Conservation (phyloP, 306 rosid species). For the Dryas drummondii region DNA sequence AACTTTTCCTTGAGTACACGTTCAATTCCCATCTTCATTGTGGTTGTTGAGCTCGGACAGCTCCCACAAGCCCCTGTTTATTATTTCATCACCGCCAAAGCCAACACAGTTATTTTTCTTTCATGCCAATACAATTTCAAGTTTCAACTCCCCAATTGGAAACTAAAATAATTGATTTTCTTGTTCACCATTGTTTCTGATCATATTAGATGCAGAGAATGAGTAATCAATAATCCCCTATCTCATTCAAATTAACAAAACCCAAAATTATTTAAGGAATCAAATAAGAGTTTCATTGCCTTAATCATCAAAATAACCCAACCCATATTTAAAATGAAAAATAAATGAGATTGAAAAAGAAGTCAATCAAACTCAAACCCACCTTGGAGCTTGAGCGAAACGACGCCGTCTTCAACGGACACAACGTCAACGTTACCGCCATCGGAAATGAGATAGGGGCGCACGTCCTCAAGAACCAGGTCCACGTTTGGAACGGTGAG, state of each 20-base stretch:
- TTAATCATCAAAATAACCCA: no score
- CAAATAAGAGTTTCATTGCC: background rate
- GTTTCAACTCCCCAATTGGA: background rate
- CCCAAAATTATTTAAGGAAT: background rate
- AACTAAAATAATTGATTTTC: background rate
- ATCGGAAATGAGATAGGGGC: constrained; percentile 88
- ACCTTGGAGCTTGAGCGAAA: constrained; percentile 85
- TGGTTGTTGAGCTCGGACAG: constrained; percentile 95
- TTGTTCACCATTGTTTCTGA: no score
- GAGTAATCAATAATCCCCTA: background rate
- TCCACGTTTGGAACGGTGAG: constrained; percentile 74
- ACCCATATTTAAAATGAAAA: background rate
- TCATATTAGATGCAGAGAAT: background rate
- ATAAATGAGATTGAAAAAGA: background rate
- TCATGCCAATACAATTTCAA: background rate
- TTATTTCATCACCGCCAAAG: background rate
- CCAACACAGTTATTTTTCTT: no score
- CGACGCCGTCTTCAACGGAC: constrained; percentile 73
- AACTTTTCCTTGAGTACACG: constrained; percentile 90
- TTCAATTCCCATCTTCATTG: constrained; percentile 96
- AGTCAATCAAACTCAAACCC: background rate
- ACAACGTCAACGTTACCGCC: constrained; percentile 97
- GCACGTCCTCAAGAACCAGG: constrained; percentile 83
- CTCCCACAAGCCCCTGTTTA: constrained; percentile 82
- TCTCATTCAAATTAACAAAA: background rate